These are phyloP conservation scores for Aeschynomene evenia DNA, from an alignment of 306 rosid species.

Conservation along the genomic window DNA sequence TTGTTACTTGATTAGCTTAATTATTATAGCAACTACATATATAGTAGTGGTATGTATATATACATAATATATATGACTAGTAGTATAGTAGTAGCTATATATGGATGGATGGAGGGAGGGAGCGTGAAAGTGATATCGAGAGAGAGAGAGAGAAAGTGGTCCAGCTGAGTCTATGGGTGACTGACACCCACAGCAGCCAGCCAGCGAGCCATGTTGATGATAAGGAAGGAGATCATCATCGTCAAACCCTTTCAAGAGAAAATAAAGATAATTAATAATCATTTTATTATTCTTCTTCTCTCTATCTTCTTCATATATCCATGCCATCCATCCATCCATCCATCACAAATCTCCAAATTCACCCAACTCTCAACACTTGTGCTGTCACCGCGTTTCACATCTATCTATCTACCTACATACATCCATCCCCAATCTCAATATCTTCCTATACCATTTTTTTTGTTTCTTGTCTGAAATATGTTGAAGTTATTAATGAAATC, in stretches of 20 bases:
- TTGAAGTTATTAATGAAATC: not conserved
- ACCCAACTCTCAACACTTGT: conserved; percentile 8
- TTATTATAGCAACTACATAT: not conserved
- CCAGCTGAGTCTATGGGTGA: conserved; percentile 81
- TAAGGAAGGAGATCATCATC: conserved; percentile 29
- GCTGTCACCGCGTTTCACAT: conserved; percentile 31
- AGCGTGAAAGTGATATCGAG: conserved; percentile 22
- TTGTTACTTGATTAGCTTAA: not conserved
- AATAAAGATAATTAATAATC: too few relatives aligned
- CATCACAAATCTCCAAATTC: conserved; percentile 32
- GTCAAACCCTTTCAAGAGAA: too few relatives aligned
- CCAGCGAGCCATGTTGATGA: conserved; percentile 84
- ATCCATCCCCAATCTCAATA: conserved; percentile 14
- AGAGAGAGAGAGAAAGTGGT: conserved; percentile 37
- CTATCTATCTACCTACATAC: too few relatives aligned
- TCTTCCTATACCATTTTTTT: not conserved
- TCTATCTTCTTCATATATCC: conserved; percentile 36
- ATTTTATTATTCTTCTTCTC: conserved; percentile 15
- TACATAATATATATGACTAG: too few relatives aligned
- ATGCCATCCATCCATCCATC: too few relatives aligned
- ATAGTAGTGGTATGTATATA: not conserved
- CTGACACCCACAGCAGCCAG: conserved; percentile 80
- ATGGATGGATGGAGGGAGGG: too few relatives aligned
- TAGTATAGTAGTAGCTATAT: too few relatives aligned
- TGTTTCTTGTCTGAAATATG: not conserved